Evolutionary conservation across 1,284 basidiomycete genomes (phyloP).

Genomic region (Retiboletus fuscus): DNA sequence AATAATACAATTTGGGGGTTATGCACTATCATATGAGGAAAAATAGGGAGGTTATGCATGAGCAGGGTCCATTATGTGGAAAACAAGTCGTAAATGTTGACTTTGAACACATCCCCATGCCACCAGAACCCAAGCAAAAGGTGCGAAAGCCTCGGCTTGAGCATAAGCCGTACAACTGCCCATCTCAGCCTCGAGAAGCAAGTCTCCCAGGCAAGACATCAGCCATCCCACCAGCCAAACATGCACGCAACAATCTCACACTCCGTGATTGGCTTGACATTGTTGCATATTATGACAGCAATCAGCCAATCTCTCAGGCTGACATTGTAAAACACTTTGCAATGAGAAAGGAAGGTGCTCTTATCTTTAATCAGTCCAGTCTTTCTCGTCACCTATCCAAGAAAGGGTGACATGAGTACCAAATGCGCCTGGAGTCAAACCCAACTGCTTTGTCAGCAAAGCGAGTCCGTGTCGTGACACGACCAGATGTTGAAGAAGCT

Average conservation of each 20-base stretch:
- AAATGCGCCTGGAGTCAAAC: background rate
- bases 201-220: too few relatives aligned
- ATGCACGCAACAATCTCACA: background rate
- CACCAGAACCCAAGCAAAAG: too few relatives aligned
- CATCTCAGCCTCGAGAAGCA: too few relatives aligned
- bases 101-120: too few relatives aligned
- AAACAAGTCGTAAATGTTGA: too few relatives aligned
- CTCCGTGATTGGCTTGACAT: background rate
- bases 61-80: too few relatives aligned
- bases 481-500: slow-evolving; percentile 20
- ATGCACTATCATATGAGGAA: too few relatives aligned
- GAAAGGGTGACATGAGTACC: background rate
- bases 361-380: slow-evolving; percentile 8
- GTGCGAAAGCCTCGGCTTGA: too few relatives aligned
- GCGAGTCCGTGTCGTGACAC: background rate
- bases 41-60: too few relatives aligned
- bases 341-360: background rate
- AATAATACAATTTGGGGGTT: too few relatives aligned
- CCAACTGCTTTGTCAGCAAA: slow-evolving; percentile 18
- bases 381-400: background rate
- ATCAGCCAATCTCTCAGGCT: background rate
- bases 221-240: too few relatives aligned
- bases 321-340: background rate
- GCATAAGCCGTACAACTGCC: too few relatives aligned
- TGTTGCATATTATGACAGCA: background rate